Percentiles rank a stretch among this genome's conserved stretches.
Evolutionary conservation across 2,329 filamentous ascomycete species (phyloP).

Genomic region (Botrytis hyacinthi): DNA sequence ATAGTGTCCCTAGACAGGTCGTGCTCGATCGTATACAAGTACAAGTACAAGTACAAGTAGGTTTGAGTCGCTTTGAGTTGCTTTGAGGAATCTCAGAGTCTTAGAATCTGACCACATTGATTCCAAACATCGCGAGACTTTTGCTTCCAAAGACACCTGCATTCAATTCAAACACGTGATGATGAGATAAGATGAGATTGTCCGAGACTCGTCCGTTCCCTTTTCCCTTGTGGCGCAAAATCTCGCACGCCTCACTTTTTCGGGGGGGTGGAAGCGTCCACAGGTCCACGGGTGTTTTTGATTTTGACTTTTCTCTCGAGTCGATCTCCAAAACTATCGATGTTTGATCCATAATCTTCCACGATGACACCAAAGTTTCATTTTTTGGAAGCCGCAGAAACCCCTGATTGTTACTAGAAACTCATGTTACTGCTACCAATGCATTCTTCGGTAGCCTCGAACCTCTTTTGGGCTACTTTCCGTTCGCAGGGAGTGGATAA

Average conservation of each 20-base stretch:
- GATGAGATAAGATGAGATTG: not conserved
- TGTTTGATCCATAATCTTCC: slow-evolving; percentile 18
- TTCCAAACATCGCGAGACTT: not conserved
- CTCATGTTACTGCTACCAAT: not conserved
- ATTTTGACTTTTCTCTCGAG: not conserved
- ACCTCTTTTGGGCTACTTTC: not conserved
- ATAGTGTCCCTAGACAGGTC: not conserved
- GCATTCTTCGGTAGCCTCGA: slow-evolving; percentile 11
- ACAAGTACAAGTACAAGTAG: not conserved
- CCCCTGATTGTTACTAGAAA: not conserved
- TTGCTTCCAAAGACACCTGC: not conserved
- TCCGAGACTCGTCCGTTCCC: not conserved
- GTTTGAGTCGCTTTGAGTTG: not conserved
- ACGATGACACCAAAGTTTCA: slow-evolving; percentile 13
- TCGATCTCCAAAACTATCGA: slow-evolving; percentile 20
- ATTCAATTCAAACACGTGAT: not conserved
- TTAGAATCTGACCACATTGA: not conserved
- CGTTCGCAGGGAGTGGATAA: not conserved
- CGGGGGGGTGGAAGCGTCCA: not conserved
- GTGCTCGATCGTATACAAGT: not conserved
- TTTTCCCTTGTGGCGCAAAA: slow-evolving; percentile 5
- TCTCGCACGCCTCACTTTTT: slow-evolving; percentile 15
- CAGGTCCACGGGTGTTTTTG: not conserved
- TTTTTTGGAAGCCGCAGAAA: not conserved
- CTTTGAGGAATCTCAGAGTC: not conserved